Evolutionary conservation across 352 stramenopile genomes (phyloP), one percentile per base, ranked within the genome.

Genomic region (Pythium phragmitis): DNA sequence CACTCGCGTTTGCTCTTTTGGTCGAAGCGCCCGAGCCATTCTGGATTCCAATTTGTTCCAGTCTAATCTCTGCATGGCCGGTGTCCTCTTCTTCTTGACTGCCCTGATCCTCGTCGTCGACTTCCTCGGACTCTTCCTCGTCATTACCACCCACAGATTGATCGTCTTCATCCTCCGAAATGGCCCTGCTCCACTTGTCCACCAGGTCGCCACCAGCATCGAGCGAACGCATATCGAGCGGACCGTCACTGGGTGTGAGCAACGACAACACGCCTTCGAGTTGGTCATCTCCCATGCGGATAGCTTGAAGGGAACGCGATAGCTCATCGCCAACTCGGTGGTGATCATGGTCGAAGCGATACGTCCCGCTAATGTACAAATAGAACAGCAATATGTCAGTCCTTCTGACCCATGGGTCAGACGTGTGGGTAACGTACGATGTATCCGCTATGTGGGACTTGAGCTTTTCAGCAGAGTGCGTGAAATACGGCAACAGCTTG

Each of bases 401-500:
- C n/a, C 8, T 28, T 21, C 23, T 1, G 36, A 6, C 37, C 28
- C 8, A 7, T 50, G 7, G 5, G 3, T 11, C 21, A 53, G 45
- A 36, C n/a, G 3, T 26, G 13, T 14, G 39, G 41, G 5, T 13
- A 39, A 57, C 65, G 57, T 59, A 74, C 67, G 57, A 45, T 37
- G 54, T 61, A 7, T 73, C 66, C 7, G 23, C 21, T 8, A 68
- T 33, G n/a, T 57, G 34, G 3, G 33, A 72, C 33, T 81, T 79
- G 8, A 92, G 64, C 36, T 89, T 74, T 53, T 91, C 78, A 28
- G 85, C 79, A 14, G 61, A 73, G 48, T 92, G 79, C 1, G 72
- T 76, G 62, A 92, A 89, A 56, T 84, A 77, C 14, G 84, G 84
- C 12, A 92, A 61, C 43, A 87, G 36, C 52, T 80, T 87, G 7